phyloP scores from a whole-genome alignment of 23 red algal species.

The Cyanidiococcus yangmingshanensis region DNA sequence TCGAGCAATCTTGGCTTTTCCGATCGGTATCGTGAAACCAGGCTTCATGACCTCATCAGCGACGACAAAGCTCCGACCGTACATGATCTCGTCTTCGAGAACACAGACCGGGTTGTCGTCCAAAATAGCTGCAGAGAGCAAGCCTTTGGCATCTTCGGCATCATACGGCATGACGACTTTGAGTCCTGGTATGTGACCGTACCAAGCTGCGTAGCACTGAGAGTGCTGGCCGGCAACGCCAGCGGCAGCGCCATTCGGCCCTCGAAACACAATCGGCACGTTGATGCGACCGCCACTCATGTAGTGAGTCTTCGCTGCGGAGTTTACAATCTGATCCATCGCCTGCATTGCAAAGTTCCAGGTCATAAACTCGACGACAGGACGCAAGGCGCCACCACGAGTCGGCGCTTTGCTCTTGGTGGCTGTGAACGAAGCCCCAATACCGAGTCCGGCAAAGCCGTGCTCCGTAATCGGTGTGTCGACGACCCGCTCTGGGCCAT shows the following conservation, averaged over 20 bases:
- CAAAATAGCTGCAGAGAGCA: constrained; percentile 68
- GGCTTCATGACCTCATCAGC: constrained; percentile 52
- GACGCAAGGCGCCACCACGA: constrained; percentile 36
- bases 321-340: constrained; percentile 99
- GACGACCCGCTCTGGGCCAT: constrained; percentile 66
- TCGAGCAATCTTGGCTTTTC: constrained; percentile 82
- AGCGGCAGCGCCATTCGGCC: constrained; percentile 81
- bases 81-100: constrained; percentile 98
- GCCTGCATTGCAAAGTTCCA: constrained; percentile 99
- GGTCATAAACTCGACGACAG: constrained; percentile 97
- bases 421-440: constrained; percentile 74
- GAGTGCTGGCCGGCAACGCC: constrained; percentile 92
- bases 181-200: constrained; percentile 79
- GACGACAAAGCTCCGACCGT: constrained; percentile 64
- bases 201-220: constrained; percentile 93
- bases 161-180: constrained; percentile 94
- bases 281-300: constrained; percentile 88
- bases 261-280: constrained; percentile 93
- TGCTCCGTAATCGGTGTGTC: constrained; percentile 96
- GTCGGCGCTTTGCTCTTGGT: not conserved
- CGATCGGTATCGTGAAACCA: constrained; percentile 80
- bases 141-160: constrained; percentile 73
- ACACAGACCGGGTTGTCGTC: constrained; percentile 88
- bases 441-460: constrained; percentile 88
- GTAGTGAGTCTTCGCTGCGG: constrained; percentile 90